Evolutionary conservation across 139 green algal genomes (phyloP), one percentile per base, ranked within the genome.

Genomic region (Micractinium conductrix): DNA sequence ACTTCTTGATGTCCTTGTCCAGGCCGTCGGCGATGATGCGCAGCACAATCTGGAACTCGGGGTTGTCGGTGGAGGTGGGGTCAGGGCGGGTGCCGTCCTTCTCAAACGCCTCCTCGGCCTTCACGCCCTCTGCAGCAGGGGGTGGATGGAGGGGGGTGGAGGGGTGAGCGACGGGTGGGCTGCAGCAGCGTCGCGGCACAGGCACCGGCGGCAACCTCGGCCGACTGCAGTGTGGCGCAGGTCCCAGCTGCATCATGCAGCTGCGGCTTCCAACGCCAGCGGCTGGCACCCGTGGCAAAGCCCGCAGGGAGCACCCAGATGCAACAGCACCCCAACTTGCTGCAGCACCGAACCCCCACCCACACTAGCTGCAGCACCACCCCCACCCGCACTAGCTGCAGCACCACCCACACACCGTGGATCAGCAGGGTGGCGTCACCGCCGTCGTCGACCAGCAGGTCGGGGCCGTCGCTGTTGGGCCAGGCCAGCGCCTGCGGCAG

Each of bases 21-120:
- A 99, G 91, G 42, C 91, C 89, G 21, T 98, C 95, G 40, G 89
- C 88, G 92, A 99, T 98, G 76, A 98, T 92, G 68, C 84, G 60
- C 30, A 99, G 95, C 83, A 99, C 97, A 74, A 99, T 98, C 94
- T 98, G 95, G 92, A 99, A 99, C 94, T 99, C 97, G 14, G 95
- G 91, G 94, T 99, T 99, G 92, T 96, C 93, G 55, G 97, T 99
- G 85, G 91, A 96, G 81, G 84, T 87, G 48, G 97, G 97, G 93
- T 99, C 95, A 33, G 97, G 97, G 62, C 97, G 53, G 22, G 94
- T 97, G 84, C 93, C 93, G 85, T 98, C 92, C 93, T 98, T 98
- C 60, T 90, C 95, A 78, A 95, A 99, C 2, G 88, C 91, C 22
- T 89, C 87, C 93, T 99, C 97, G 28, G 96, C 96, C 94, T 99